Evolutionary conservation across 352 stramenopile species (phyloP).

Genomic region (Globisporangium cystogenes): DNA sequence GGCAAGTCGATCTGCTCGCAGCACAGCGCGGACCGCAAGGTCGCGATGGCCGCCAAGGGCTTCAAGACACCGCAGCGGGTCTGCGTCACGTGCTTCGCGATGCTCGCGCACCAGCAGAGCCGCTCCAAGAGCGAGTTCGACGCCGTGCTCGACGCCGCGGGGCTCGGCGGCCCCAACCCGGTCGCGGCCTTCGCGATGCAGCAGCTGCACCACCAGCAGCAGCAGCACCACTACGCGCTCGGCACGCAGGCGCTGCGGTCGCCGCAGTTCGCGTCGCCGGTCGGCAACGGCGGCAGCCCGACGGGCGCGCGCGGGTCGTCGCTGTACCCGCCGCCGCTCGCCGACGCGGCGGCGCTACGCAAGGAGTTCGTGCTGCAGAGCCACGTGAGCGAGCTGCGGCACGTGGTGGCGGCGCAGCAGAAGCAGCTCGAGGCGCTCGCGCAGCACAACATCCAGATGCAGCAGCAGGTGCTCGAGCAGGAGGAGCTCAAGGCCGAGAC

Average conservation of each 20-base stretch:
- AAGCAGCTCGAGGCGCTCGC: conserved; percentile 70
- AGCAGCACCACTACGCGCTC: conserved; percentile 16
- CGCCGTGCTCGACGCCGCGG: conserved; percentile 21
- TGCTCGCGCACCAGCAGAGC: conserved; percentile 40
- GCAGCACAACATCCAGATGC: conserved; percentile 72
- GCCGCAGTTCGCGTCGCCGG: conserved; percentile 2
- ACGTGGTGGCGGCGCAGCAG: conserved; percentile 46
- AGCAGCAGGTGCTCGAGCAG: conserved; percentile 75
- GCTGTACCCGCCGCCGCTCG: conserved; percentile 1
- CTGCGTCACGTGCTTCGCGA: conserved; percentile 70
- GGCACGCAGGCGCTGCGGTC: conserved; percentile 8
- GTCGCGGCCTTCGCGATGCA: conserved; percentile 23
- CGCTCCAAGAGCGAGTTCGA: conserved; percentile 24
- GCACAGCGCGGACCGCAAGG: conserved; percentile 80
- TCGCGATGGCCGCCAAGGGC: conserved; percentile 57
- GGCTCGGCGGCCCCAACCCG: conserved; percentile 16
- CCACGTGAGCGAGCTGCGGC: conserved; percentile 48
- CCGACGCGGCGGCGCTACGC: neutral
- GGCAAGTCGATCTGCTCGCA: conserved; percentile 79
- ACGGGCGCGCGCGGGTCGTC: conserved; percentile 10
- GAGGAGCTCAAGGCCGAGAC: conserved; percentile 81
- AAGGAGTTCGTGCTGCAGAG: conserved; percentile 14
- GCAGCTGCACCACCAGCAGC: conserved; percentile 20
- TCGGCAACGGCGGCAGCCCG: conserved; percentile 4
- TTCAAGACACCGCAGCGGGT: conserved; percentile 76